Evolutionary conservation across 1,284 basidiomycete genomes (phyloP).

Genomic region (Farysia itapuensis): DNA sequence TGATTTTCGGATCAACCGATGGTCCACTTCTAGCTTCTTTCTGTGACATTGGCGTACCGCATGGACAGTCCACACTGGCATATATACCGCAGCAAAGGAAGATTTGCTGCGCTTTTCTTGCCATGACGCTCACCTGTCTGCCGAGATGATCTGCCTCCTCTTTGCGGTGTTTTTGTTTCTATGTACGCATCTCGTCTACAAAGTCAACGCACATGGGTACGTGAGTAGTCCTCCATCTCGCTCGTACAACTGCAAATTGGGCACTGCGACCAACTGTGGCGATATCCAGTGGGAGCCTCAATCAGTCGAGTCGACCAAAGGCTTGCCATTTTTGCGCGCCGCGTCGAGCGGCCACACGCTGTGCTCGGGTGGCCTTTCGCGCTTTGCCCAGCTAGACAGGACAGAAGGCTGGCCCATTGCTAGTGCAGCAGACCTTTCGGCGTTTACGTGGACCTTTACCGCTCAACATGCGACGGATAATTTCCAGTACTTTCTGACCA

Average conservation of each 20-base stretch:
- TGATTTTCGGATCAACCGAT: too few species aligned
- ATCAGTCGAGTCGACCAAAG: conserved; percentile 34
- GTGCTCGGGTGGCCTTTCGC: conserved; percentile 34
- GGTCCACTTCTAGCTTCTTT: too few species aligned
- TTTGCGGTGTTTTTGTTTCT: too few species aligned
- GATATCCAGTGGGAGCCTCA: conserved; percentile 41
- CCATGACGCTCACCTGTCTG: too few species aligned
- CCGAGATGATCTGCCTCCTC: too few species aligned
- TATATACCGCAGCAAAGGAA: too few species aligned
- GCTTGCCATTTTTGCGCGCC: conserved; percentile 22
- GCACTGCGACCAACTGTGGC: conserved; percentile 49
- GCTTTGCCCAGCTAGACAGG: conserved; percentile 25
- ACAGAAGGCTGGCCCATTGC: conserved; percentile 14
- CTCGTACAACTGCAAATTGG: conserved; percentile 66
- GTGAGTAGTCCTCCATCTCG: conserved; percentile 62
- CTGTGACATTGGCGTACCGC: too few species aligned
- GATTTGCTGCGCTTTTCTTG: too few species aligned
- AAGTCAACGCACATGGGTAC: conserved; percentile 35
- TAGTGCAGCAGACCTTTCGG: conserved; percentile 10
- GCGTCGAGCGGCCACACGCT: conserved; percentile 16
- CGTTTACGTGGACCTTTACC: conserved; percentile 35
- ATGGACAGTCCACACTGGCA: too few species aligned
- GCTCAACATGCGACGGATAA: conserved; percentile 39
- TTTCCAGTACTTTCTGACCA: conserved; percentile 40
- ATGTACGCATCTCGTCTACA: too few species aligned